These are phyloP conservation scores for Kuraishia piskuri DNA, from an alignment of 805 yeast genomes.

Conservation along the genomic window DNA sequence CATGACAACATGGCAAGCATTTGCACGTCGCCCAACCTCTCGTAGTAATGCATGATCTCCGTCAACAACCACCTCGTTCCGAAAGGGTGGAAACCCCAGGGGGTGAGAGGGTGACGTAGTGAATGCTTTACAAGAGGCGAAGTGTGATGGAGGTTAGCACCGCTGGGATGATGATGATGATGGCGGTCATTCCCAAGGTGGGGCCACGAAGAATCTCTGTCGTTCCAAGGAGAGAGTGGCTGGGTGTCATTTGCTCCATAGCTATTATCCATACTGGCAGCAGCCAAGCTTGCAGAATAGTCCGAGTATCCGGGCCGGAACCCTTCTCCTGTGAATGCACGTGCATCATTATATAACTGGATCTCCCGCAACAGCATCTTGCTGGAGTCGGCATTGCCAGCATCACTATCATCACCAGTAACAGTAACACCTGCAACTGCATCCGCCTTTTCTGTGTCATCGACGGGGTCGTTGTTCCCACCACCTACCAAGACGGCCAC, in stretches of 20 bases:
- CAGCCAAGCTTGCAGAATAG: not conserved
- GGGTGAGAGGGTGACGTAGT: not conserved
- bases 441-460: not conserved
- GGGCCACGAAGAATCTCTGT: not conserved
- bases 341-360: not conserved
- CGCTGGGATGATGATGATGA: slow-evolving; percentile 9
- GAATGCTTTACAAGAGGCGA: not conserved
- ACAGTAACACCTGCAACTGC: too few species aligned
- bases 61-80: slow-evolving; percentile 62
- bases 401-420: not conserved
- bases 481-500: slow-evolving; percentile 25
- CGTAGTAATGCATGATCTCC: slow-evolving; percentile 57
- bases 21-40: slow-evolving; percentile 58
- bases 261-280: too few species aligned
- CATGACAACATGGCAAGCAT: slow-evolving; percentile 89
- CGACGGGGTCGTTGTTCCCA: not conserved
- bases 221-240: not conserved
- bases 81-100: slow-evolving; percentile 77
- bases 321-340: not conserved
- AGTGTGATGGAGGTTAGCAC: slow-evolving; percentile 22
- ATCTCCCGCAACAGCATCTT: not conserved
- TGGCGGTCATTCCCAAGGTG: not conserved
- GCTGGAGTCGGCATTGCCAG: not conserved
- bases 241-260: too few species aligned
- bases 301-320: not conserved